A percentile compares a stretch with the other conserved stretches of the same genome.
Conservation (phyloP, 352 stramenopile species). For the Pythium myriotylum region DNA sequence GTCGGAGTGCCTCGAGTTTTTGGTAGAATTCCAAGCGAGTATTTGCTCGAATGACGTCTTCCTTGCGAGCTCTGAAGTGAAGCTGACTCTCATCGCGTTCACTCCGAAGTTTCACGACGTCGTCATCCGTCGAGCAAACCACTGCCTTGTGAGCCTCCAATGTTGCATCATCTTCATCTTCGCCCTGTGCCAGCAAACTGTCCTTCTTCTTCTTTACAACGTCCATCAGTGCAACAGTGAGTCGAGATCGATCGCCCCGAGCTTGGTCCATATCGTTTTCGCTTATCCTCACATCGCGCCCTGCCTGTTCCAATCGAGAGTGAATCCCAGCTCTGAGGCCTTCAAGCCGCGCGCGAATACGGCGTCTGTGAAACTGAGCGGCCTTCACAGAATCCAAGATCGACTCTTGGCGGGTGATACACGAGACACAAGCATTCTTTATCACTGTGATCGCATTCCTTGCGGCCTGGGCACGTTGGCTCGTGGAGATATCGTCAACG, state of each 20-base stretch:
- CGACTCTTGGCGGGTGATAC: conserved; percentile 44
- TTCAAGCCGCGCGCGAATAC: conserved; percentile 31
- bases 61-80: conserved; percentile 10
- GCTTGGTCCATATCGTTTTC: conserved; percentile 29
- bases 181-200: conserved; percentile 8
- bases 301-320: conserved; percentile 26
- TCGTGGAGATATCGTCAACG: conserved; percentile 12
- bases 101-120: conserved; percentile 14
- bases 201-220: conserved; percentile 8
- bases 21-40: conserved; percentile 26
- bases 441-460: conserved; percentile 47
- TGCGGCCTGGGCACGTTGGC: conserved; percentile 37
- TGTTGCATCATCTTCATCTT: conserved; percentile 15
- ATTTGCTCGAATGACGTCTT: conserved; percentile 28
- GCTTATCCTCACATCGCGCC: conserved; percentile 16
- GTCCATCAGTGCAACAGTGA: conserved; percentile 10
- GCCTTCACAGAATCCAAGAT: conserved; percentile 22
- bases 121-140: conserved; percentile 12
- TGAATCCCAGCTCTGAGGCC: conserved; percentile 5
- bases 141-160: conserved; percentile 16
- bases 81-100: conserved; percentile 17
- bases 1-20: conserved; percentile 24
- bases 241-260: conserved; percentile 4
- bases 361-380: conserved; percentile 21
- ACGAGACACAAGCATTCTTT: conserved; percentile 39